Conservation (phyloP, 768 basidiomycete genomes). For the Termitomyces bulborhizus region DNA sequence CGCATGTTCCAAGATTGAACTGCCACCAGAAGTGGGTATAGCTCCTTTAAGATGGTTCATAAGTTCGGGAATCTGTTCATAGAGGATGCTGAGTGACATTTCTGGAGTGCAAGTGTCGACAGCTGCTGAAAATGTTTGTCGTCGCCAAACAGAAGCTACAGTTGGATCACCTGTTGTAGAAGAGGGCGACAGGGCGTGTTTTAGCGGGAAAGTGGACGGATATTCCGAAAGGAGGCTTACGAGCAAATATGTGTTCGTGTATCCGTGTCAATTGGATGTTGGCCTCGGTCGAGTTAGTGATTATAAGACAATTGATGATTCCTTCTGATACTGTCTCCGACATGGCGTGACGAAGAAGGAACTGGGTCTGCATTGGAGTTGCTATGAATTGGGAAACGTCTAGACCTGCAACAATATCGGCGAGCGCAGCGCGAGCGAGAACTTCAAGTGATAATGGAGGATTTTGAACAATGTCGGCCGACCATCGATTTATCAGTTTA, state of each 20-base stretch:
- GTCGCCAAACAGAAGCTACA: conserved; percentile 86
- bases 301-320: conserved; percentile 79
- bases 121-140: conserved; percentile 85
- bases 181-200: no score
- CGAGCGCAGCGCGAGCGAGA: conserved; percentile 53
- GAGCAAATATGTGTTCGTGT: conserved; percentile 82
- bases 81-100: conserved; percentile 60
- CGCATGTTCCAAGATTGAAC: conserved; percentile 63
- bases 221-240: conserved; percentile 37
- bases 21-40: conserved; percentile 38
- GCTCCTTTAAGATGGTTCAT: conserved; percentile 42
- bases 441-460: conserved; percentile 48
- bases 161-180: conserved; percentile 66
- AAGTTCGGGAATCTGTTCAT: conserved; percentile 67
- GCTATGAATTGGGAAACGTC: conserved; percentile 39
- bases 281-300: conserved; percentile 80
- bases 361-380: conserved; percentile 70
- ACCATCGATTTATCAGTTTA: conserved; percentile 83
- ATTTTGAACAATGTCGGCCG: conserved; percentile 61
- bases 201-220: not conserved
- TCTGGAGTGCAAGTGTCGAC: conserved; percentile 72
- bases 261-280: conserved; percentile 81
- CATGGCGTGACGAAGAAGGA: conserved; percentile 74
- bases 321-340: conserved; percentile 72
- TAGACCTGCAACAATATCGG: conserved; percentile 49